Percentiles rank a stretch among this genome's conserved stretches.
phyloP scores from a whole-genome alignment of 139 green algal species.

The Chlamydomonas incerta region DNA sequence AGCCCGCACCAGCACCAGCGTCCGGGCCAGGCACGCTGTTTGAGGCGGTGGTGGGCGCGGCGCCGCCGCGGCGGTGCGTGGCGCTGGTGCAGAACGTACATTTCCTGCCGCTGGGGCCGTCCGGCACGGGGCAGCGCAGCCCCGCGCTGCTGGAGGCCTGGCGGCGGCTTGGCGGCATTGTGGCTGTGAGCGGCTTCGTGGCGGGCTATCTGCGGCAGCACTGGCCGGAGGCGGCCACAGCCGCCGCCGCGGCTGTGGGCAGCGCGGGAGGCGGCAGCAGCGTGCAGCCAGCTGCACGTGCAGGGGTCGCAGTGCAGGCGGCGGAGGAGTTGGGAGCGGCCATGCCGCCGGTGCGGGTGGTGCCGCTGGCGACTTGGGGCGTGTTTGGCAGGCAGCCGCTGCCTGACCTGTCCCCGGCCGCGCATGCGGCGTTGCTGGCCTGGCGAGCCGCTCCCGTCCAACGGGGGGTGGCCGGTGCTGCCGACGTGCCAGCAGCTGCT shows the following conservation, averaged over 20 bases:
- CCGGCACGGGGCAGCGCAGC: slow-evolving; percentile 37
- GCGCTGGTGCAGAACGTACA: slow-evolving; percentile 68
- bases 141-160: slow-evolving; percentile 46
- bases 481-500: too few species aligned
- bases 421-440: not conserved
- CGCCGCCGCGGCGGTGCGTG: slow-evolving; percentile 11
- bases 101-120: slow-evolving; percentile 62
- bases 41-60: not conserved
- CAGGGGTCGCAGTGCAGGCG: too few species aligned
- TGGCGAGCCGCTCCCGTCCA: too few species aligned
- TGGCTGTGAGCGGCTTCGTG: slow-evolving; percentile 58
- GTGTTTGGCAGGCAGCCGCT: slow-evolving; percentile 57
- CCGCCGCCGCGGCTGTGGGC: not conserved
- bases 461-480: too few species aligned
- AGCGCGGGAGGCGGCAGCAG: not conserved
- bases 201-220: slow-evolving; percentile 42
- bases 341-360: slow-evolving; percentile 13
- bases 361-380: slow-evolving; percentile 50
- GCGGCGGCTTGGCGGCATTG: slow-evolving; percentile 27
- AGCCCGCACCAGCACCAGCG: not conserved
- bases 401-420: slow-evolving; percentile 32
- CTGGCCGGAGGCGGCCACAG: not conserved
- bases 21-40: slow-evolving; percentile 18
- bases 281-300: too few species aligned
- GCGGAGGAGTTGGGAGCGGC: not conserved